Base-by-base conservation (phyloP, 106 monocot genomes). In the Chionographis japonica region DNA sequence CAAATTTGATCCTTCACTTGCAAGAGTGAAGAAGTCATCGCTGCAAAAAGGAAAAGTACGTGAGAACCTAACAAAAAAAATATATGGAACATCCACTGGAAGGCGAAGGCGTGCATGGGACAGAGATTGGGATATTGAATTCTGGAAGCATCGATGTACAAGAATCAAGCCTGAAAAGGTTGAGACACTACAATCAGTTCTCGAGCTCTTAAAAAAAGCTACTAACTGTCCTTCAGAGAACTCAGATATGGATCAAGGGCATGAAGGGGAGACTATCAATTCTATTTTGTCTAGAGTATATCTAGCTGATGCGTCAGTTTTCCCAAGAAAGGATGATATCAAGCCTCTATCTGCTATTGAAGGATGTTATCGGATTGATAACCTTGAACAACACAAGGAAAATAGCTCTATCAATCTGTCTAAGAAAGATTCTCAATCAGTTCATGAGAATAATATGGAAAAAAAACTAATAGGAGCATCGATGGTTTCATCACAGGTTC, bases 281-380 rank as follows among this genome's bases (percentile, higher is more conserved):
- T 84, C 91, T 18, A 89, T 95, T 73, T 64, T 95, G 4, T 92
- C 91, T 58, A 88, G 95, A 81, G 77, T 95, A 73, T 95, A 89
- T 89, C 61, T 95, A 68, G 95, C 95, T 62, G 95, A 95, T 76
- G 74, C 77, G 37, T 95, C 95, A 66, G 75, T 95, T 58, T 84
- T 92, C 60, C 95, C 95, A 15, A 88, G 91, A 67, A 92, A 82
- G 60, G 80, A 86, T 69, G 84, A 82, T 71, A 86, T 95, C 19
- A 86, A 84, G 57, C 95, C 95, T 55, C 78, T 95, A 12, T 95
- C 95, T 75, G 68, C 60, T 58, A 41, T 86, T 56, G 52, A 60
- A 66, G 89, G 60, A 76, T 61, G 37, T 67, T 64, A 68, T 37
- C 40, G 58, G 63, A 46, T 62, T 49, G 68, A 40, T 54, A 60